A percentile compares a stretch with the other conserved stretches of the same genome.
phyloP scores from a whole-genome alignment of 306 rosid species.

The Myrica gale region DNA sequence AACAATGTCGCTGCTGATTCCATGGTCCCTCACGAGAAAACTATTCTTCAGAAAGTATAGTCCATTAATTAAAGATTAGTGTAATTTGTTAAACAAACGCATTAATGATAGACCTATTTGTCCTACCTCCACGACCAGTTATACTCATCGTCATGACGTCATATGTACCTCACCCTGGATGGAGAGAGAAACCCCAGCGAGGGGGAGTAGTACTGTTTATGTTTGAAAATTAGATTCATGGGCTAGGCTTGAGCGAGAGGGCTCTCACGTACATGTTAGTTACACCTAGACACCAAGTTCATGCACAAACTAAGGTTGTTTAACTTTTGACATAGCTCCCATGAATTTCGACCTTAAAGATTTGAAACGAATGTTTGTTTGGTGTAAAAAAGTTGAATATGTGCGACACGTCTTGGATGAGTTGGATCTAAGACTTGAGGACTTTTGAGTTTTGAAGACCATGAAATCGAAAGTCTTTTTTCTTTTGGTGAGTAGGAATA shows the following conservation, averaged over 20 bases:
- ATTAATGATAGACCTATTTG: background rate
- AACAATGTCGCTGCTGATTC: too few relatives aligned
- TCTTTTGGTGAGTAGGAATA: background rate
- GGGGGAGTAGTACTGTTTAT: too few relatives aligned
- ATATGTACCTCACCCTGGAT: too few relatives aligned
- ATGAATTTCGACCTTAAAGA: conserved; percentile 21
- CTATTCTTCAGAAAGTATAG: too few relatives aligned
- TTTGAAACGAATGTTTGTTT: conserved; percentile 45
- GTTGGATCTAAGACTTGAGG: conserved; percentile 1
- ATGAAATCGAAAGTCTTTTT: background rate
- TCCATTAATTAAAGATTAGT: too few relatives aligned
- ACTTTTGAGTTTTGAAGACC: background rate
- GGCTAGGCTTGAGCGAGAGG: background rate
- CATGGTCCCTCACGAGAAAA: too few relatives aligned
- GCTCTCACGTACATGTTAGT: background rate
- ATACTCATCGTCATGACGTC: background rate
- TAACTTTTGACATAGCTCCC: background rate
- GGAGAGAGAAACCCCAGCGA: too few relatives aligned
- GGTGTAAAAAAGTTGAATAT: conserved; percentile 14
- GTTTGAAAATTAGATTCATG: background rate
- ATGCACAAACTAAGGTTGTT: conserved; percentile 4
- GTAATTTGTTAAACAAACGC: background rate
- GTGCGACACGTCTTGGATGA: background rate
- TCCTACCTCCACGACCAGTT: background rate
- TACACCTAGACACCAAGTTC: conserved; percentile 18